These are phyloP conservation scores for Ceratobasidium sp. DNA, from an alignment of 1,284 basidiomycete species.

Conservation along the genomic window DNA sequence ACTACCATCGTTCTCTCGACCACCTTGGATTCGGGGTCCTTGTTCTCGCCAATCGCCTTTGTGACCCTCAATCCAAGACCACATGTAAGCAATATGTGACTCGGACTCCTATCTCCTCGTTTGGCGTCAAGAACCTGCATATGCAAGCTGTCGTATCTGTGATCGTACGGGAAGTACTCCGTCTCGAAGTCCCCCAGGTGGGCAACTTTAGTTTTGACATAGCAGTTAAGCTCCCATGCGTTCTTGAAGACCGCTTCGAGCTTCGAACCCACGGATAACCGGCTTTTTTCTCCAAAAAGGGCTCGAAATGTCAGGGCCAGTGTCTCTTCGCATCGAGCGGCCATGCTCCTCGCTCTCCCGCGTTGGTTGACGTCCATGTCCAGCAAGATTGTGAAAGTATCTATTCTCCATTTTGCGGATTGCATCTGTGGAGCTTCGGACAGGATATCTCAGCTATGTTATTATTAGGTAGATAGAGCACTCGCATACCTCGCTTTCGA, in stretches of 20 bases:
- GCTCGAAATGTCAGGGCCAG: background rate
- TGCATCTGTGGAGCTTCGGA: background rate
- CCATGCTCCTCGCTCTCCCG: background rate
- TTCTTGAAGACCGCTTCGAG: background rate
- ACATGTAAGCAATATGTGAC: background rate
- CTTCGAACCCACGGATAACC: background rate
- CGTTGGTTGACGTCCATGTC: background rate
- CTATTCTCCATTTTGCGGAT: constrained; percentile 12
- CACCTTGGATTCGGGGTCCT: background rate
- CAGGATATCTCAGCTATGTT: background rate
- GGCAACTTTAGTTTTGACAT: background rate
- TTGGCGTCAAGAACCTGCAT: constrained; percentile 2
- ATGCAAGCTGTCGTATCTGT: background rate
- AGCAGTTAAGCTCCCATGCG: background rate
- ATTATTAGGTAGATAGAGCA: too few species aligned
- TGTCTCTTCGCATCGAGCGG: too few species aligned
- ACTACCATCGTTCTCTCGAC: constrained; percentile 3
- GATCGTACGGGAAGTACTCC: background rate
- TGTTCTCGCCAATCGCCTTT: constrained; percentile 10
- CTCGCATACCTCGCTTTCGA: background rate
- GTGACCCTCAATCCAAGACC: background rate
- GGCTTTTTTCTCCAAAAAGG: background rate
- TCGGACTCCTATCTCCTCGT: background rate
- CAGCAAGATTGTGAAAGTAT: background rate
- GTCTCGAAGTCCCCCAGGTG: background rate